A percentile compares a stretch with the other conserved stretches of the same genome.
Evolutionary conservation across 2,329 filamentous ascomycete genomes (phyloP).

Genomic region (Graphilbum sp.): DNA sequence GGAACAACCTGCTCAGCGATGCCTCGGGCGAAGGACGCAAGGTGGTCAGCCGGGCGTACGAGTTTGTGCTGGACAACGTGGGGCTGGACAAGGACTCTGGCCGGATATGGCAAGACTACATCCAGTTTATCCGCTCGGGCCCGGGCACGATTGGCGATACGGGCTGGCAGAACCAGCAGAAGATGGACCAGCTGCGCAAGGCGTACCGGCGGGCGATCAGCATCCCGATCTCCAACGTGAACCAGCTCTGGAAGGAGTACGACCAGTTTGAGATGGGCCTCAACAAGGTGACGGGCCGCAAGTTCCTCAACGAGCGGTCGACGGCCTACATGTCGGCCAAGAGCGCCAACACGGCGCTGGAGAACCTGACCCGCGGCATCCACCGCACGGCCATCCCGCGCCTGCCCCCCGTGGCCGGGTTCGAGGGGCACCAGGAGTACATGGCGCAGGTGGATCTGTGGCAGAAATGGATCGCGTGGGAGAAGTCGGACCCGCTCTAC

Average conservation of each 20-base stretch:
- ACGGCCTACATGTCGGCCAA: constrained; percentile 93
- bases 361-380: constrained; percentile 68
- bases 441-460: constrained; percentile 71
- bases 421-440: constrained; percentile 75
- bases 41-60: constrained; percentile 73
- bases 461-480: constrained; percentile 91
- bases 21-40: constrained; percentile 58
- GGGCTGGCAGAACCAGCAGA: constrained; percentile 93
- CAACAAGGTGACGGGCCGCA: constrained; percentile 86
- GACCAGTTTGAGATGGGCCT: constrained; percentile 88
- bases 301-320: constrained; percentile 85
- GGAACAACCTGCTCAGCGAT: constrained; percentile 80
- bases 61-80: constrained; percentile 78
- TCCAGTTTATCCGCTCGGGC: constrained; percentile 78
- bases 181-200: constrained; percentile 87
- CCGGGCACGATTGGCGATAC: constrained; percentile 74
- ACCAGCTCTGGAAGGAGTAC: constrained; percentile 90
- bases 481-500: constrained; percentile 82
- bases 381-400: constrained; percentile 63
- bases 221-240: constrained; percentile 70
- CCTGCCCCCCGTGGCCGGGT: constrained; percentile 69
- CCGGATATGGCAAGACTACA: constrained; percentile 83
- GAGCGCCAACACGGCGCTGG: constrained; percentile 75
- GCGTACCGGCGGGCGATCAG: constrained; percentile 82
- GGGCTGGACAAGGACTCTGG: constrained; percentile 86